phyloP scores from a whole-genome alignment of 176 grass and related monocot species.

The Zoysia japonica region DNA sequence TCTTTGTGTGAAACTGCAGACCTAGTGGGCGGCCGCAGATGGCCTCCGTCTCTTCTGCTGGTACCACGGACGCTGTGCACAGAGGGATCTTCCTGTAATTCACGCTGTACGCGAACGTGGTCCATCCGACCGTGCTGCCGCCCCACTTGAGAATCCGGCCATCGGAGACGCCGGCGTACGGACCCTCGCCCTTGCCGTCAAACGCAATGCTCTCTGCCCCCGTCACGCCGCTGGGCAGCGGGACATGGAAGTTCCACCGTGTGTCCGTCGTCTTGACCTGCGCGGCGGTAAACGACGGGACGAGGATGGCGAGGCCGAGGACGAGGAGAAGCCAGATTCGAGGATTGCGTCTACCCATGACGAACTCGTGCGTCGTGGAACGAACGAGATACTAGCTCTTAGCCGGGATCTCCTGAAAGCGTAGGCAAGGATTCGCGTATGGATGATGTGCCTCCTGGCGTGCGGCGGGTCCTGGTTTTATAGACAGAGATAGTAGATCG shows the following conservation, averaged over 20 bases:
- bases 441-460: not conserved
- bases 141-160: slow-evolving; percentile 62
- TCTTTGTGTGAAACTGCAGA: slow-evolving; percentile 50
- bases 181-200: slow-evolving; percentile 42
- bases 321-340: not conserved
- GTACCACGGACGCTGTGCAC: not conserved
- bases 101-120: slow-evolving; percentile 37
- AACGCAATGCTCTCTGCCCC: slow-evolving; percentile 73
- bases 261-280: slow-evolving; percentile 36
- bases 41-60: slow-evolving; percentile 38
- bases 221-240: slow-evolving; percentile 14
- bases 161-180: slow-evolving; percentile 68
- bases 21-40: slow-evolving; percentile 60
- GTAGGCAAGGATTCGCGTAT: not conserved
- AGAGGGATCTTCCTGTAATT: slow-evolving; percentile 18
- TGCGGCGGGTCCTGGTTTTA: not conserved
- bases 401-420: not conserved
- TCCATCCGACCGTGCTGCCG: slow-evolving; percentile 43
- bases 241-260: slow-evolving; percentile 4
- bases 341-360: not conserved
- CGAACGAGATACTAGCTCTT: not conserved
- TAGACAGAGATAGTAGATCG: not conserved
- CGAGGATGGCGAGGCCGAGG: not conserved
- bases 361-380: not conserved
- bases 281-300: not conserved